Base-by-base conservation (phyloP, 352 stramenopile genomes). In the Globisporangium spiculum region DNA sequence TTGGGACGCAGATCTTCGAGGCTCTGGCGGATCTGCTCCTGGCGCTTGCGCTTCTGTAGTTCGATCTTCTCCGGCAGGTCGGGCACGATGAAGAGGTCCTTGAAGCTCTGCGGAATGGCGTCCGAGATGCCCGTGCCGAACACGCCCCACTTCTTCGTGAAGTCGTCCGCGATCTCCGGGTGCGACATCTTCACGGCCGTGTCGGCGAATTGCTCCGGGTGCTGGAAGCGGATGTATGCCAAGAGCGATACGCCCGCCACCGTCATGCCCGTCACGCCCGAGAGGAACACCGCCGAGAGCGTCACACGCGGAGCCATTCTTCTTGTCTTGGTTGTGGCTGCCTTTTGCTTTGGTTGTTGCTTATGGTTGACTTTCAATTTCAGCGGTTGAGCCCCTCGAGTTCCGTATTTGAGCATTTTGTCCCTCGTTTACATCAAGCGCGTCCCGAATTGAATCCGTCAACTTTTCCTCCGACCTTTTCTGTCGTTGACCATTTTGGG, bases 131-230 rank as follows among this genome's bases (percentile, higher is more conserved):
- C 89, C n/a, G 83, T 91, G 67, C 87, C 89, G 65, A 89, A 96
- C 50, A 94, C 75, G 3, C 89, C 89, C 89, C 89, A 96, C 61
- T 91, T 92, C 65, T 75, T 76, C 55, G 84, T 86, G 50, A 82
- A 76, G 59, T 91, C 84, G 78, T 93, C 80, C 60, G 80, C 78
- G 20, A 89, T 50, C 68, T 96, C 89, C 1, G 87, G 86, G n/a
- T 83, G 81, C 57, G 83, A 88, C 78, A 91, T 90, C 66, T 87
- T 83, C 63, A 94, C 77, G 27, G 76, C 83, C 60, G 85, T 90
- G 65, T 96, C 85, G 4, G 81, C 89, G 67, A 96, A 96, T 71
- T 94, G 75, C 71, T 94, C 69, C 27, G 89, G 87, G 69, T 93
- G 79, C 76, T 94, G 73, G 69, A 94, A 94, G 70, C 89, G 86